Evolutionary conservation across 306 rosid species (phyloP), one percentile per base, ranked within the genome.

Genomic region (Pyrus communis): DNA sequence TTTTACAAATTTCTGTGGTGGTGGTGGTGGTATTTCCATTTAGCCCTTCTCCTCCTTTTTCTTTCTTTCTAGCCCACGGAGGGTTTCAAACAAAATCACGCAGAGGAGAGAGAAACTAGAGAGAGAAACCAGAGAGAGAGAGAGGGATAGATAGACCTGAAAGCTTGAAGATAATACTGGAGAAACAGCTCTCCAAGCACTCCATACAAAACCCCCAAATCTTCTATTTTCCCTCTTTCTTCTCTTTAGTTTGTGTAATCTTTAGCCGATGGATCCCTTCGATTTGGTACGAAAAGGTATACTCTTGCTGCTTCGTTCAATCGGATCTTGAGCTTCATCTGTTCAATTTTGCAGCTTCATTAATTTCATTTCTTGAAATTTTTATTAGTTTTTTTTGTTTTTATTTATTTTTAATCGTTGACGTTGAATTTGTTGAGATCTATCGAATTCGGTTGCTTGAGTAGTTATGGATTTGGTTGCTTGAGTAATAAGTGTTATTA

Each of bases 231-330:
- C 43, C 45, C 75, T 49, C 27, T 74, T 65, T 35, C 61, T 12
- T 75, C 46, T 8, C 62, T 78, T 77, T 68, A 83, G 80, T 85
- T 87, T 67, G 60, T 73, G 80, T 73, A n/a, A 74, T 74, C 67
- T 74, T 5, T 67, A 70, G 52, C 80, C 60, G 31, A 95, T 95
- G 98, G 97, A 87, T 89, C 86, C 95, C 69, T 87, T 88, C 77
- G 92, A 90, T 86, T 90, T 90, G 92, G 79, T 95, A 81, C 93
- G 97, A n/a, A 86, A 90, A 90, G 97, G 97, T 94, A 78, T 73
- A 63, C 2, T 2, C 59, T 15, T 22, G 28, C 27, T 78, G 5
- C 31, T 77, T 71, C 70, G 5, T 38, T 62, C 77, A 42, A 64
- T 57, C 73, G 81, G 91, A 93, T 82, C 91, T 88, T 83, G 79